Conservation (phyloP, 352 stramenopile genomes). For the Phytophthora capsici region DNA sequence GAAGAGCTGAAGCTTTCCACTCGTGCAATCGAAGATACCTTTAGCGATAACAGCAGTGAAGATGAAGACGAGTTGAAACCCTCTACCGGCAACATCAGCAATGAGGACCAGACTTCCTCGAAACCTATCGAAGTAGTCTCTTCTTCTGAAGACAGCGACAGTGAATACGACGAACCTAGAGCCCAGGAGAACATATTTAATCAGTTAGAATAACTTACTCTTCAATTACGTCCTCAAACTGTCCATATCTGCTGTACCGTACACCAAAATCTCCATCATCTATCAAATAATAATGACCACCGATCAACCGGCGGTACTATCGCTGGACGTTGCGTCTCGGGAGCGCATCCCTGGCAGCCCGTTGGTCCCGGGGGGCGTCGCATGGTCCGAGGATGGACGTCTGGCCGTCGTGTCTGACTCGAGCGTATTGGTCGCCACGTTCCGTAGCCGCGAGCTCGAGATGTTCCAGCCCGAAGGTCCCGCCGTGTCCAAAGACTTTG, state of each 20-base stretch:
- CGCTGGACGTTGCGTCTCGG: slow-evolving; percentile 45
- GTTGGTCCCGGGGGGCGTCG: slow-evolving; percentile 65
- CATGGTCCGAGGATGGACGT: slow-evolving; percentile 78
- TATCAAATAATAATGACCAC: slow-evolving; percentile 31
- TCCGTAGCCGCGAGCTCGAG: slow-evolving; percentile 79
- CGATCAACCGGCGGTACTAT: slow-evolving; percentile 28
- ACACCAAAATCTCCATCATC: slow-evolving; percentile 20
- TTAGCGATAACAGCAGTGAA: slow-evolving; percentile 14
- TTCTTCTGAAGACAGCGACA: slow-evolving; percentile 10
- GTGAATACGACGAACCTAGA: slow-evolving; percentile 8
- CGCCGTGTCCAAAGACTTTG: slow-evolving; percentile 81
- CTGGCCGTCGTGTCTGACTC: slow-evolving; percentile 77
- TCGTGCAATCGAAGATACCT: background rate
- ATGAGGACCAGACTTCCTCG: background rate
- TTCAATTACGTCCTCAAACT: background rate
- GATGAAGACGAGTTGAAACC: slow-evolving; percentile 8
- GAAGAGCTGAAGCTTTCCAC: background rate
- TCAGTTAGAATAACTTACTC: slow-evolving; percentile 13
- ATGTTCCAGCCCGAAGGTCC: slow-evolving; percentile 83
- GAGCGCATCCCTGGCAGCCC: slow-evolving; percentile 82
- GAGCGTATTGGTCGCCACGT: slow-evolving; percentile 81
- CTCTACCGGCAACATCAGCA: background rate
- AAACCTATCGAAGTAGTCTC: background rate
- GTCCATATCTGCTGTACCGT: slow-evolving; percentile 8
- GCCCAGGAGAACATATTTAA: slow-evolving; percentile 35